Evolutionary conservation across 495 filamentous ascomycete species (phyloP).

Genomic region (Paragyromitra xinjiangensis): DNA sequence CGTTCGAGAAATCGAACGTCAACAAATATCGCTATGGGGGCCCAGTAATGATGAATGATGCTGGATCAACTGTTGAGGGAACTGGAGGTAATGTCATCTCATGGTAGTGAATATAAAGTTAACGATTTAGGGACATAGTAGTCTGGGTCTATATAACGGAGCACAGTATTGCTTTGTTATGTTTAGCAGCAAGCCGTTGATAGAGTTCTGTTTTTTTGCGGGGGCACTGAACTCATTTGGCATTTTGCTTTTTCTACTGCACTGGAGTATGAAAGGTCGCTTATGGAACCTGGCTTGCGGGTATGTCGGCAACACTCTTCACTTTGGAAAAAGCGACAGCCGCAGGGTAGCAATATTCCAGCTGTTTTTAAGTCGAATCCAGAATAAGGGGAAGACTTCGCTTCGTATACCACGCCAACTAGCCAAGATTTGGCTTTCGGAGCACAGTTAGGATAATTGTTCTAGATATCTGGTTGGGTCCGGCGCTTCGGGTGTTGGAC

Average conservation of each 20-base stretch:
- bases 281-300: conserved; percentile 4
- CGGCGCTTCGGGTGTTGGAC: background rate
- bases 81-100: conserved; percentile 11
- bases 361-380: background rate
- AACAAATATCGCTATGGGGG: background rate
- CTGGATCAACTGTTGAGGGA: background rate
- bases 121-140: background rate
- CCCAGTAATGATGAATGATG: background rate
- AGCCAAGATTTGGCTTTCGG: background rate
- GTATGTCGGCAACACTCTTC: conserved; percentile 16
- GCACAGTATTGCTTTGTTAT: conserved; percentile 7
- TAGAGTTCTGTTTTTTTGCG: conserved; percentile 4
- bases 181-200: conserved; percentile 4
- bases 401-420: background rate
- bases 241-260: conserved; percentile 18
- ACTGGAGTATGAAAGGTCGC: background rate
- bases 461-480: background rate
- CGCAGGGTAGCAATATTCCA: conserved; percentile 9
- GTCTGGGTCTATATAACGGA: background rate
- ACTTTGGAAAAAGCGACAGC: background rate
- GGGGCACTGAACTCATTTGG: conserved; percentile 9
- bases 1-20: background rate
- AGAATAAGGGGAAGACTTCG: background rate
- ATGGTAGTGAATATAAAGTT: conserved; percentile 15
- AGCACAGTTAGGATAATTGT: background rate